Conservation (phyloP, 192 early-diverging fungal species). For the Mortierella antarctica region DNA sequence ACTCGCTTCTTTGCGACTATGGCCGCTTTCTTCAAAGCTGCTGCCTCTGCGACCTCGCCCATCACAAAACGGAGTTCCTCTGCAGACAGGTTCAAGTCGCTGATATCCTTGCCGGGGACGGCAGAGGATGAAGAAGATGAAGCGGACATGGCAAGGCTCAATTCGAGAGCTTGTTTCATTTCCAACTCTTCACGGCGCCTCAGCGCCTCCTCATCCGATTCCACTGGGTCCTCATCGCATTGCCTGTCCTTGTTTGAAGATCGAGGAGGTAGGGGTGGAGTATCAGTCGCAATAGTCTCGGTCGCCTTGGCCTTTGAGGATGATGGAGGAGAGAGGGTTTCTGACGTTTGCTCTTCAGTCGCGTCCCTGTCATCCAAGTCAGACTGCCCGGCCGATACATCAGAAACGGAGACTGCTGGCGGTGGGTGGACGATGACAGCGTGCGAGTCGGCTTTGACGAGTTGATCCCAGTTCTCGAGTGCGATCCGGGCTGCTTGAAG, state of each 20-base stretch:
- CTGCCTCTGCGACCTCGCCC: background rate
- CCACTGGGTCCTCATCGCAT: background rate
- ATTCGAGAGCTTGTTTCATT: constrained; percentile 26
- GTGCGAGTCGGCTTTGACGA: background rate
- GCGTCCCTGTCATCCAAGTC: background rate
- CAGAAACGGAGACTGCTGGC: constrained; percentile 3
- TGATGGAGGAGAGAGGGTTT: background rate
- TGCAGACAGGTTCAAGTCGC: constrained; percentile 13
- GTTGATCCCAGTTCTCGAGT: constrained; percentile 41
- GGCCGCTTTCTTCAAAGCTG: background rate
- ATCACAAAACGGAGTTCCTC: constrained; percentile 32
- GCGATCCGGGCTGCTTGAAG: constrained; percentile 41
- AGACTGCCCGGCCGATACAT: background rate
- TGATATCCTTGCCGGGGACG: constrained; percentile 1
- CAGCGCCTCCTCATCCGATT: constrained; percentile 21
- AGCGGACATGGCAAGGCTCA: constrained; percentile 12
- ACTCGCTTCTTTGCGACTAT: background rate
- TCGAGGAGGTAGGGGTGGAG: constrained; percentile 43
- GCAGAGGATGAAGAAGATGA: background rate
- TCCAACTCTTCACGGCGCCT: constrained; percentile 24
- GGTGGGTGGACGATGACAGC: constrained; percentile 3
- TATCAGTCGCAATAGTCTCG: background rate
- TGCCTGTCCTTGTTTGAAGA: background rate
- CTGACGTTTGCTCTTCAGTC: background rate
- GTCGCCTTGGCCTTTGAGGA: background rate